Conservation (phyloP, 768 basidiomycete species). For the Antrodiella citrinella region DNA sequence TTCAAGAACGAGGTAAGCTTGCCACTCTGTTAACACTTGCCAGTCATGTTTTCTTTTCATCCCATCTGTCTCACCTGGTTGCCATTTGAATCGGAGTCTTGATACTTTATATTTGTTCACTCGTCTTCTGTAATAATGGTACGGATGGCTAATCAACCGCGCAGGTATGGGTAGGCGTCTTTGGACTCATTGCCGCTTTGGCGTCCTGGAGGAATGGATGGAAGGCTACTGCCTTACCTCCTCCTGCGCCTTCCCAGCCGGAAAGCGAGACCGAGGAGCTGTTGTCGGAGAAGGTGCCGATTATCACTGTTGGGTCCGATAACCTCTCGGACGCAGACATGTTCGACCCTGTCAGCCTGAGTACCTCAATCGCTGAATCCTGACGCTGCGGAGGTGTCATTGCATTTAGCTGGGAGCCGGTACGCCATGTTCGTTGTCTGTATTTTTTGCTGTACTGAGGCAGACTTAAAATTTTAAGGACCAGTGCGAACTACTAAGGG, state of each 20-base stretch:
- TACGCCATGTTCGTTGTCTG: no score
- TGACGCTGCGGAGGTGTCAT: no score
- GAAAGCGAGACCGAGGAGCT: not conserved
- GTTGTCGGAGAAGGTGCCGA: not conserved
- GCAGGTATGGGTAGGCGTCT: constrained; percentile 32
- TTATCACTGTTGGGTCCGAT: not conserved
- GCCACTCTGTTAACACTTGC: not conserved
- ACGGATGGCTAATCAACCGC: no score
- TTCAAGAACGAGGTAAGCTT: constrained; percentile 55
- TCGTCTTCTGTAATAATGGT: no score
- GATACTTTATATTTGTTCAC: no score
- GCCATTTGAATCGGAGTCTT: no score
- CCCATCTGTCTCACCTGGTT: no score
- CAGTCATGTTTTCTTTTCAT: no score
- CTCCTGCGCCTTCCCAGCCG: constrained; percentile 1
- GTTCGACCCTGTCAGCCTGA: not conserved
- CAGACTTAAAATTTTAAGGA: no score
- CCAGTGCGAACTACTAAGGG: no score
- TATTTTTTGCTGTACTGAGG: no score
- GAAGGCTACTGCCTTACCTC: constrained; percentile 54
- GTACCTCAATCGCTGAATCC: not conserved
- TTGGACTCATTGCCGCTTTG: constrained; percentile 42
- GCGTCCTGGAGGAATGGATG: constrained; percentile 63
- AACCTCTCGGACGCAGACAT: constrained; percentile 7
- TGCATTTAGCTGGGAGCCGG: no score